These are phyloP conservation scores for Vigna radiata DNA, from an alignment of 306 rosid genomes.

Conservation along the genomic window DNA sequence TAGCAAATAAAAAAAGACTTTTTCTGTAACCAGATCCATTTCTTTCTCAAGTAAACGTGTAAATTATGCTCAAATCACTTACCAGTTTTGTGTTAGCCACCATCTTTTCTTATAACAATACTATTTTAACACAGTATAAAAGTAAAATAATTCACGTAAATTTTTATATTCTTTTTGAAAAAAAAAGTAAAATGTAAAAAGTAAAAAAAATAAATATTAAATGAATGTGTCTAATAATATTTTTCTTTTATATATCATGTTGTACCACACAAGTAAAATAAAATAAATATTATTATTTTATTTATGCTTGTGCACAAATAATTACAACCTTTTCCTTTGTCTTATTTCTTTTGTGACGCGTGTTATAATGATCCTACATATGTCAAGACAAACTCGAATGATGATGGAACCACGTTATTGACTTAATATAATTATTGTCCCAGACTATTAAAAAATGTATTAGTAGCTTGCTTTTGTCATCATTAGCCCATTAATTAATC, in stretches of 20 bases:
- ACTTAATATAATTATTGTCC: no score
- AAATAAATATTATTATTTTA: background rate
- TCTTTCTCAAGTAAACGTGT: conserved; percentile 13
- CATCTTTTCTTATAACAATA: background rate
- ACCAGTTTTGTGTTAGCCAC: conserved; percentile 1
- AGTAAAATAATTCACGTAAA: no score
- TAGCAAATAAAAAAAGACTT: conserved; percentile 37
- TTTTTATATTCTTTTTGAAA: no score
- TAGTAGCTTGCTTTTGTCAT: background rate
- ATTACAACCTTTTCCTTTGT: conserved; percentile 17
- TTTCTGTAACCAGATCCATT: background rate
- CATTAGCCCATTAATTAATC: background rate
- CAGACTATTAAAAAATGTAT: background rate
- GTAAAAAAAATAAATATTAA: no score
- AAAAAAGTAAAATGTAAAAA: no score
- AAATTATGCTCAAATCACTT: background rate
- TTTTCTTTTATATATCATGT: background rate
- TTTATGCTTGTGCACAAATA: conserved; percentile 12
- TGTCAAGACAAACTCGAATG: conserved; percentile 31
- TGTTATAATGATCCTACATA: conserved; percentile 6
- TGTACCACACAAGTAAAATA: conserved; percentile 1
- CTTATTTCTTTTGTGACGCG: conserved; percentile 17
- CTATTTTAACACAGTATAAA: no score
- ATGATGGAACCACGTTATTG: conserved; percentile 28
- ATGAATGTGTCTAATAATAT: no score